These are phyloP conservation scores for Noccaea caerulescens DNA, from an alignment of 345 rosid species.

Conservation along the genomic window DNA sequence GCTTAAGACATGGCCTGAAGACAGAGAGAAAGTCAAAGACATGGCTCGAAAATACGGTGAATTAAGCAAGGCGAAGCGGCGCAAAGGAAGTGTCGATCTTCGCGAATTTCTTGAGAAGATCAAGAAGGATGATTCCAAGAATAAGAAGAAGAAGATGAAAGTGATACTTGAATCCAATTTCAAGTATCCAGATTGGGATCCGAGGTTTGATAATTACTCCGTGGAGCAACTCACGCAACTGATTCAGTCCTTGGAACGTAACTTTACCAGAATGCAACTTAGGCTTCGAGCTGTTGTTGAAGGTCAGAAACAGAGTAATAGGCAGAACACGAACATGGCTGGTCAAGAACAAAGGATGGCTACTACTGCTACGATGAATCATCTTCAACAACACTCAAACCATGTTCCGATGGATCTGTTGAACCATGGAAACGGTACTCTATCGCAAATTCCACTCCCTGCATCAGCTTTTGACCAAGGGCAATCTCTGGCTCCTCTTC, in stretches of 20 bases:
- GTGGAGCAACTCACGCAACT: constrained; percentile 29
- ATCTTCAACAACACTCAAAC: constrained; percentile 32
- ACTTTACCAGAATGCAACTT: neutral
- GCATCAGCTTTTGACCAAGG: constrained; percentile 22
- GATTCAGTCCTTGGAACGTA: constrained; percentile 30
- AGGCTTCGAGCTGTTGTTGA: constrained; percentile 21
- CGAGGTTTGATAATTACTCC: constrained; percentile 33
- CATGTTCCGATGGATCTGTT: neutral
- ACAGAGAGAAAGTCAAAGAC: constrained; percentile 34
- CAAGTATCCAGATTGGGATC: constrained; percentile 41
- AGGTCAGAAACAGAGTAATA: constrained; percentile 28
- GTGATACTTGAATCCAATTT: neutral
- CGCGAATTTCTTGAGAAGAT: constrained; percentile 11
- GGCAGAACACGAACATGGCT: constrained; percentile 26
- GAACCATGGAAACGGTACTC: constrained; percentile 22
- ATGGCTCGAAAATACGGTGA: constrained; percentile 32
- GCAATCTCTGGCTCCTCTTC: constrained; percentile 30
- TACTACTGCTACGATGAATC: constrained; percentile 7
- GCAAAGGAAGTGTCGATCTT: constrained; percentile 31
- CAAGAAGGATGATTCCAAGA: constrained; percentile 1
- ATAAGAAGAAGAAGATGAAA: constrained; percentile 22
- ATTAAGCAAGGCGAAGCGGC: constrained; percentile 24
- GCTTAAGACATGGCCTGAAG: constrained; percentile 41
- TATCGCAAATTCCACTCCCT: constrained; percentile 23
- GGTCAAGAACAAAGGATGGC: constrained; percentile 25